These are phyloP conservation scores for Candida rishiriensis DNA, from an alignment of 805 yeast species.

Conservation along the genomic window DNA sequence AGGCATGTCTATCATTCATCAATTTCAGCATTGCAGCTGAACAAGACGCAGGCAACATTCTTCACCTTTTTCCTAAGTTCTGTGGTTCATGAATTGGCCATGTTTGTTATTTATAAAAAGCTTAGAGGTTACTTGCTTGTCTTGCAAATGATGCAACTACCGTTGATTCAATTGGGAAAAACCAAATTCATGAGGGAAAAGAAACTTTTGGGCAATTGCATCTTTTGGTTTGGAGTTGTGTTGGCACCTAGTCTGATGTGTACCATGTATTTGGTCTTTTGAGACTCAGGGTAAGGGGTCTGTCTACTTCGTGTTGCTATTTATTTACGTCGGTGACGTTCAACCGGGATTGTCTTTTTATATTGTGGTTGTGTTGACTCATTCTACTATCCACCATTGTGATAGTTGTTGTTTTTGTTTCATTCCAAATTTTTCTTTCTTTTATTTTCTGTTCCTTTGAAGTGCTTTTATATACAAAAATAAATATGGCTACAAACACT, in stretches of 20 bases:
- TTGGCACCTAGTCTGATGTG: constrained; percentile 88
- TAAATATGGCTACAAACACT: too few relatives aligned
- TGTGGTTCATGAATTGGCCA: constrained; percentile 83
- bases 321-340: too few relatives aligned
- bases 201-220: constrained; percentile 65
- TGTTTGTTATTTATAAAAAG: constrained; percentile 80
- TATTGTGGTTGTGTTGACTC: too few relatives aligned
- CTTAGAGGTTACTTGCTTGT: constrained; percentile 75
- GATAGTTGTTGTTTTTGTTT: too few relatives aligned
- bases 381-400: too few relatives aligned
- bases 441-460: neutral
- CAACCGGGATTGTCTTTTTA: too few relatives aligned
- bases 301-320: too few relatives aligned
- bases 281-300: constrained; percentile 7
- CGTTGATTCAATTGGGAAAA: constrained; percentile 62
- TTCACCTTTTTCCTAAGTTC: constrained; percentile 78
- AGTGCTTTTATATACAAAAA: neutral
- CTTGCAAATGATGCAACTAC: constrained; percentile 86
- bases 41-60: constrained; percentile 65
- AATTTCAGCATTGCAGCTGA: constrained; percentile 66
- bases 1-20: constrained; percentile 94
- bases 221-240: constrained; percentile 90
- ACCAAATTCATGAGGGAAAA: constrained; percentile 51
- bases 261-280: constrained; percentile 75
- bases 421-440: too few relatives aligned